A percentile compares a stretch with the other conserved stretches of the same genome.
These are phyloP conservation scores for Gonapodya sp. DNA, from an alignment of 192 early-diverging fungal genomes.

Conservation along the genomic window DNA sequence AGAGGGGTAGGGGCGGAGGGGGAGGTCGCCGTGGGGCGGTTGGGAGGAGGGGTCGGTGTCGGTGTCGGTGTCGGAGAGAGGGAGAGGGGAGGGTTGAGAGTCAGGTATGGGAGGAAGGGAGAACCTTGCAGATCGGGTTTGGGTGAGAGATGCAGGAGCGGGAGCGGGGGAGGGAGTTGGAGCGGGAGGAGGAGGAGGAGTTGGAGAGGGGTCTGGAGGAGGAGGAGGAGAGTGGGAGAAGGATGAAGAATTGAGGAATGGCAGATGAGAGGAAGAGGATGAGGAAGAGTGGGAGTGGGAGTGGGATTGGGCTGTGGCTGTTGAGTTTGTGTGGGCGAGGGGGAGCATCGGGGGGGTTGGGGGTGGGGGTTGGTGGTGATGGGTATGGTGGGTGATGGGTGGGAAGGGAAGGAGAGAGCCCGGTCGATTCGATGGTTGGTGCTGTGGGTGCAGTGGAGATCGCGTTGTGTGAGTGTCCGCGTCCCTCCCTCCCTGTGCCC, in stretches of 20 bases:
- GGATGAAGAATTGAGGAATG: too few species aligned
- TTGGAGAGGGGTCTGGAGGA: not conserved
- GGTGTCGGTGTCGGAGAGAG: too few species aligned
- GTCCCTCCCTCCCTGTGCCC: too few species aligned
- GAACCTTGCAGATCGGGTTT: too few species aligned
- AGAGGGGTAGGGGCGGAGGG: not conserved
- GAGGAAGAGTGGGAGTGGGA: not conserved
- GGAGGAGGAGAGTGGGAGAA: not conserved
- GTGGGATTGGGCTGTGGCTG: not conserved
- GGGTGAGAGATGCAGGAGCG: too few species aligned
- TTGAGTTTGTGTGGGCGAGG: not conserved
- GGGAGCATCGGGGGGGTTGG: not conserved
- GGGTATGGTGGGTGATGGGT: too few species aligned
- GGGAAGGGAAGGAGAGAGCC: too few species aligned
- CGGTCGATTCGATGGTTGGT: too few species aligned
- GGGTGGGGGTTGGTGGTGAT: not conserved
- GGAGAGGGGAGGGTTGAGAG: not conserved
- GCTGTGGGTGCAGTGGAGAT: too few species aligned
- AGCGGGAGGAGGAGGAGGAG: not conserved
- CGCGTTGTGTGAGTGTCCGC: too few species aligned
- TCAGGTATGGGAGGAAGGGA: not conserved
- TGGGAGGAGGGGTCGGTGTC: slow-evolving; percentile 7
- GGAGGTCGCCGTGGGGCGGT: too few species aligned
- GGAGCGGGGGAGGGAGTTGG: not conserved
- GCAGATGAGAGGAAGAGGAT: not conserved